Conservation (phyloP, 2,329 filamentous ascomycete genomes). For the Metarhizium robertsii region DNA sequence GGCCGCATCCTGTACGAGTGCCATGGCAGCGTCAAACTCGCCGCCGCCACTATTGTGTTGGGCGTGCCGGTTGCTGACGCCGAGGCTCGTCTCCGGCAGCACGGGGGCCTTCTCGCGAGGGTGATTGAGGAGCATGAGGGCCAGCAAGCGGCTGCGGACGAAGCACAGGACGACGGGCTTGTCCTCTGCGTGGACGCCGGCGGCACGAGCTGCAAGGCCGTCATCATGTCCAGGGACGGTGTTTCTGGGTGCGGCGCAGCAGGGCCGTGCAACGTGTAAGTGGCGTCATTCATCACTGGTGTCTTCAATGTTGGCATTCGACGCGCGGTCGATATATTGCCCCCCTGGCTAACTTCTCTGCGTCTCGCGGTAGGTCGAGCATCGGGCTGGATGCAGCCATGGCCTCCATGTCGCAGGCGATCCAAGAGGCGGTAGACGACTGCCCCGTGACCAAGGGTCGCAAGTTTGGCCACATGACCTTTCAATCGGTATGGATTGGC, state of each 20-base stretch:
- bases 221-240: constrained; percentile 17
- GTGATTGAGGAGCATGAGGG: constrained; percentile 8
- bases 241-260: constrained; percentile 18
- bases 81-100: constrained; percentile 8
- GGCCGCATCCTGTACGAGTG: constrained; percentile 9
- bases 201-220: constrained; percentile 32
- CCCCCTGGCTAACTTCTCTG: too few relatives aligned
- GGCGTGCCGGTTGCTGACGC: constrained; percentile 10
- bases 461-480: constrained; percentile 5
- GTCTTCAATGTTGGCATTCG: too few relatives aligned
- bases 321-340: too few relatives aligned
- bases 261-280: constrained; percentile 26
- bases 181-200: constrained; percentile 32
- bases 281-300: neutral
- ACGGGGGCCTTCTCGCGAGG: constrained; percentile 9
- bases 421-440: neutral
- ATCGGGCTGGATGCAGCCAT: too few relatives aligned
- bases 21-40: constrained; percentile 8
- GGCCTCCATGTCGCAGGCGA: too few relatives aligned
- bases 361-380: too few relatives aligned
- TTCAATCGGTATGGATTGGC: constrained; percentile 27
- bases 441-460: constrained; percentile 4
- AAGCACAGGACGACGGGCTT: neutral
- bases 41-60: constrained; percentile 1
- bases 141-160: too few relatives aligned